Evolutionary conservation across 306 rosid genomes (phyloP), one percentile per base, ranked within the genome.

Genomic region (Rosa chinensis): DNA sequence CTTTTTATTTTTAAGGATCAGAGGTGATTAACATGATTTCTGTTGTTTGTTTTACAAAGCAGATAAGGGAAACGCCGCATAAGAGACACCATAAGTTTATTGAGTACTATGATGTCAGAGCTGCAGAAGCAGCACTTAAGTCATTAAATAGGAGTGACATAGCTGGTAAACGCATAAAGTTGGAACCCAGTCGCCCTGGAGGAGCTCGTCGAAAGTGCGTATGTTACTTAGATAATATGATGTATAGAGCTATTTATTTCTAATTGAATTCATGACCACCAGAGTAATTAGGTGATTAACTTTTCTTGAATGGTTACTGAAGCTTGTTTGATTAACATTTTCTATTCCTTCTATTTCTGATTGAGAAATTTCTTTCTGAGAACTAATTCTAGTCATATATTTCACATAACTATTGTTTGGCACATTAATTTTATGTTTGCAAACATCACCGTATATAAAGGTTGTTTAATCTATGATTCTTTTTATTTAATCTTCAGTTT

Each of bases 111-210:
- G 98, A 94, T 72, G 96, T 92, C 80, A 90, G 98, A 86, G 96
- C 89, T 23, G 94, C 98, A 35, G 97, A 94, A 69, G 98, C 90
- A 82, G 97, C 98, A 47, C 92, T 94, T 56, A 92, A 89, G 82
- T 92, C 96, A 49, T 89, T 94, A 85, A 94, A 94, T 88, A 82
- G 94, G 85, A 85, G 95, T 80, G 98, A 94, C 78, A 94, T 94
- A 81, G 98, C 97, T 58, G 98, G 98, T 72, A 94, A 94, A 80
- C 91, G 96, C 81, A 92, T 94, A 84, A 94, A 94, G 86, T 95
- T 94, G 83, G 98, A 94, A 88, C 98, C 98, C n/a, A 94, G 98
- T 78, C 97, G 98, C 66, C 98, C 98, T 78, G 98, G 98, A 49
- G 98, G 98, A 84, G 96, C 97, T 62, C 97, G 98, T 70, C 88